Evolutionary conservation across 2,329 filamentous ascomycete genomes (phyloP).

Genomic region (Aspergillus aculeatus): DNA sequence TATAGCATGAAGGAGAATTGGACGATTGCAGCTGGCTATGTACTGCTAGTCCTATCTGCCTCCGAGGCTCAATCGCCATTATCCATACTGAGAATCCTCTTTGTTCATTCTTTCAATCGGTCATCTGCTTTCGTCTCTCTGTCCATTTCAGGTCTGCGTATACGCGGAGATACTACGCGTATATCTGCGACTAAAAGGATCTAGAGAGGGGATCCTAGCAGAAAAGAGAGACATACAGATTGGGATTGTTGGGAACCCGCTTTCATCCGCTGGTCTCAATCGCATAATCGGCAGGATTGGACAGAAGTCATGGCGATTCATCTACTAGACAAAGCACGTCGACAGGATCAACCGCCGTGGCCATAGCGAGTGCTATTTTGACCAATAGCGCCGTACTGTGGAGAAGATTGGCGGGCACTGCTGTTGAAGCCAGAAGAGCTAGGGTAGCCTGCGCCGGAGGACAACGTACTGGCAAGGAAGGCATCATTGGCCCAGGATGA

Average conservation of each 20-base stretch:
- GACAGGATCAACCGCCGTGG: conserved; percentile 45
- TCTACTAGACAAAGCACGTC: not conserved
- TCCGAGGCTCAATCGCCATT: too few relatives aligned
- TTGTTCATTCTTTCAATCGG: too few relatives aligned
- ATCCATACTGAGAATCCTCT: too few relatives aligned
- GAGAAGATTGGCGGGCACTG: conserved; percentile 27
- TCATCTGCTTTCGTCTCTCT: too few relatives aligned
- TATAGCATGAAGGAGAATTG: too few relatives aligned
- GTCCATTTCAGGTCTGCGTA: too few relatives aligned
- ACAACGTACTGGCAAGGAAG: conserved; percentile 35
- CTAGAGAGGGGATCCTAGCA: not conserved
- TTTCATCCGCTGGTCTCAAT: not conserved
- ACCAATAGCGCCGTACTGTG: conserved; percentile 43
- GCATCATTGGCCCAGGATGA: conserved; percentile 38
- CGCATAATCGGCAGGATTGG: not conserved
- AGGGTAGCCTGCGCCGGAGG: conserved; percentile 26
- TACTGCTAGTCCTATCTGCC: too few relatives aligned
- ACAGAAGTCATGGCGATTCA: not conserved
- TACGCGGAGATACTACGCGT: not conserved
- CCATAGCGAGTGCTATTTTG: conserved; percentile 48
- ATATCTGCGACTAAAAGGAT: not conserved
- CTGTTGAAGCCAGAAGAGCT: conserved; percentile 22
- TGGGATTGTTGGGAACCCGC: not conserved
- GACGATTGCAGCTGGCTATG: too few relatives aligned
- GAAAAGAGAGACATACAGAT: not conserved